Base-by-base conservation (phyloP, 1,284 basidiomycete genomes). In the Neotropicomus parvogracilis region DNA sequence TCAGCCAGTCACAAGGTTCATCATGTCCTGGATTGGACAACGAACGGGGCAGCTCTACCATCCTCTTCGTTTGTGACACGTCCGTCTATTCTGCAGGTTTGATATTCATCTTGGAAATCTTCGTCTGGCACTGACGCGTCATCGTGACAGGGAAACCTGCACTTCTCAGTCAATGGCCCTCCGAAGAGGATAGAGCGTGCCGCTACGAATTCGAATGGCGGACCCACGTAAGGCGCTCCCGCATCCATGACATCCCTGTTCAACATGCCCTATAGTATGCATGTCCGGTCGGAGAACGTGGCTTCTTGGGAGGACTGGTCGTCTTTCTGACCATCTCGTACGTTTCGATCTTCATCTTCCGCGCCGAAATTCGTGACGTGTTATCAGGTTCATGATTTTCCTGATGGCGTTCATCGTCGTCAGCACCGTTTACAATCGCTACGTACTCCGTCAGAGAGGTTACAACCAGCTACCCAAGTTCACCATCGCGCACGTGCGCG, bases 131-230 rank as follows among this genome's bases (percentile, higher is more conserved):
- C 28, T 52, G 12, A 59, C 16, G 14, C 8, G 37, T 26, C n/a
- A 19, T 31, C 31, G 0, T 34, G 35, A 32, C 32, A 74, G 77
- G 75, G 2, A 64, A 69, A 48, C 86, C 86, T 6, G 65, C 75
- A 13, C 70, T 88, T 3, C 63, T 85, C 11, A 79, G 75, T 4
- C 78, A 82, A 49, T 74, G 85, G 17, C 85, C 75, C 16, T 74
- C 68, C 7, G 67, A 77, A n/a, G 81, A 84, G 39, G 77, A 81
- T 6, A 64, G 62, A 11, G 80, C 78, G 14, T 90, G 85, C 63
- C 76, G 78, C 17, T 90, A 80, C 62, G 76, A 82, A 47, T 65
- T 87, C 39, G 85, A 90, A 69, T 89, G 83, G 85, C 73, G 75
- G 49, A 88, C 82, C 17, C 78, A 78, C 56, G 87, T 86, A 54